Percentiles rank a stretch among this genome's conserved stretches.
Conservation (phyloP, 768 basidiomycete species). For the Rhodotorula sphaerocarpa region DNA sequence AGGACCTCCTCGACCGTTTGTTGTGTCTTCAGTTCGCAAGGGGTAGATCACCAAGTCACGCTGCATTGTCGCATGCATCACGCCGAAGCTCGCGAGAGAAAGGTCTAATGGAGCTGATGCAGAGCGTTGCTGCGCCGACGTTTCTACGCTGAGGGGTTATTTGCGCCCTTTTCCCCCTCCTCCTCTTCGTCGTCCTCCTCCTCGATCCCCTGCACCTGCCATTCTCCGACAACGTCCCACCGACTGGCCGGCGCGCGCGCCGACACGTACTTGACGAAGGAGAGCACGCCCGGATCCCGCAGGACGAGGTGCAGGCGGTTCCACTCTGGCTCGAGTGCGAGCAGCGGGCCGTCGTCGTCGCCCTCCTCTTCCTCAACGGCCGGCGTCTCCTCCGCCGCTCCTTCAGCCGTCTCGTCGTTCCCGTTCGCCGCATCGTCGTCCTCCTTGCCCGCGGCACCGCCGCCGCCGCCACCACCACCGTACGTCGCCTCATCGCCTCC, state of each 20-base stretch:
- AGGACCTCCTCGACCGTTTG: no score
- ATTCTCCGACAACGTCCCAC: constrained; percentile 90
- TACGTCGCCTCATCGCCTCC: constrained; percentile 94
- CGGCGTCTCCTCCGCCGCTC: constrained; percentile 44
- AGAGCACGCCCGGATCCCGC: constrained; percentile 85
- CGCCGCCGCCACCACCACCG: constrained; percentile 48
- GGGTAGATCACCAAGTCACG: no score
- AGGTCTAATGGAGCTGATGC: no score
- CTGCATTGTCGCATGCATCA: no score
- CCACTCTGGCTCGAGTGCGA: constrained; percentile 81
- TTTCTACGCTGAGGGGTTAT: no score
- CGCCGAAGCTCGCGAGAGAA: no score
- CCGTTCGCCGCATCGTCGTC: constrained; percentile 42
- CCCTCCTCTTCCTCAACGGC: constrained; percentile 46
- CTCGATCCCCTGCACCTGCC: constrained; percentile 53
- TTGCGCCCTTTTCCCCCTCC: background rate
- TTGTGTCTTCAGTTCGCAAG: background rate
- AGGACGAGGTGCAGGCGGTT: constrained; percentile 81
- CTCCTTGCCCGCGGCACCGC: background rate
- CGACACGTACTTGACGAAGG: constrained; percentile 89
- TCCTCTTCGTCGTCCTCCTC: constrained; percentile 22
- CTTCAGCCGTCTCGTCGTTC: constrained; percentile 43
- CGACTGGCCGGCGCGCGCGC: constrained; percentile 79
- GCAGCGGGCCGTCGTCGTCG: constrained; percentile 57
- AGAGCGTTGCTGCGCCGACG: no score